Evolutionary conservation across 2,329 filamentous ascomycete species (phyloP).

Genomic region (Ophiosphaerella herpotricha): DNA sequence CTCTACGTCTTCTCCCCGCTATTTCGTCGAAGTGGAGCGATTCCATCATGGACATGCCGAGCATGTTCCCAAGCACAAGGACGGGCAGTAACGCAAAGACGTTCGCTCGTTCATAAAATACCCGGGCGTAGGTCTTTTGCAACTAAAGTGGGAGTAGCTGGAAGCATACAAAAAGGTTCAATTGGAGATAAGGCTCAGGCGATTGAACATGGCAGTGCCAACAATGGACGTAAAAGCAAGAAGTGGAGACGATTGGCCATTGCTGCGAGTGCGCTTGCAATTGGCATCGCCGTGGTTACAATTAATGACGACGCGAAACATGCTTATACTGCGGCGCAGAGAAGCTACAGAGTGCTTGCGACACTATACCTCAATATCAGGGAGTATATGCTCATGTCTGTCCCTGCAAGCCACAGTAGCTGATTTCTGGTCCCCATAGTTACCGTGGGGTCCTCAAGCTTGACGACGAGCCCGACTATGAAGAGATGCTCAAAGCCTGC

Average conservation of each 20-base stretch:
- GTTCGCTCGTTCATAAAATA: slow-evolving; percentile 4
- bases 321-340: slow-evolving; percentile 73
- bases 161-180: slow-evolving; percentile 7
- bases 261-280: slow-evolving; percentile 28
- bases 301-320: slow-evolving; percentile 73
- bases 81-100: slow-evolving; percentile 21
- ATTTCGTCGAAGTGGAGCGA: slow-evolving; percentile 23
- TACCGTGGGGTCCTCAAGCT: slow-evolving; percentile 84
- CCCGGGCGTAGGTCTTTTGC: slow-evolving; percentile 14
- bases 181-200: slow-evolving; percentile 2
- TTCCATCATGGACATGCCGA: slow-evolving; percentile 41
- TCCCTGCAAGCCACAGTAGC: slow-evolving; percentile 3
- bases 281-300: slow-evolving; percentile 53
- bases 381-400: slow-evolving; percentile 64
- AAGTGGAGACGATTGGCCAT: slow-evolving; percentile 32
- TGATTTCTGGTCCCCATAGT: slow-evolving; percentile 54
- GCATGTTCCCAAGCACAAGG: slow-evolving; percentile 36
- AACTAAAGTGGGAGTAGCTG: slow-evolving; percentile 8
- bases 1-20: slow-evolving; percentile 29
- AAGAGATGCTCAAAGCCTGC: slow-evolving; percentile 75
- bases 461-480: slow-evolving; percentile 67
- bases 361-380: slow-evolving; percentile 83
- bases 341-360: slow-evolving; percentile 76
- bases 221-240: slow-evolving; percentile 21
- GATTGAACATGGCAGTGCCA: not conserved